Base-by-base conservation (phyloP, 2,329 filamentous ascomycete genomes). In the Fusarium tjaetaba region DNA sequence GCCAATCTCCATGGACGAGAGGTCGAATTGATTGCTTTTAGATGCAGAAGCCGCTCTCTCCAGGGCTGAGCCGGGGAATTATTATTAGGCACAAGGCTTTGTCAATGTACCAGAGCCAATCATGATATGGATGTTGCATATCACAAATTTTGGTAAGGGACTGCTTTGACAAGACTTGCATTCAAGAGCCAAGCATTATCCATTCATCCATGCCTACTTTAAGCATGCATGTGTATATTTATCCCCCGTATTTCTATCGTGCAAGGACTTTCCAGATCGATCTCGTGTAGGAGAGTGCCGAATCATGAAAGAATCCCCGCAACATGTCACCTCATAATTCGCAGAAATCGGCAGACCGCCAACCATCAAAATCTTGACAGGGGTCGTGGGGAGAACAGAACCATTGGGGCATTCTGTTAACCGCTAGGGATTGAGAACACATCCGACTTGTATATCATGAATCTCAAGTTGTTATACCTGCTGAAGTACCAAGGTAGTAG, bases 241-340 rank as follows among this genome's bases (percentile, higher is more conserved):
- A 30, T 46, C 13, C 63, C 46, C 64, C 26, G 32, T 43, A 43
- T 42, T 68, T 32, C 26, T 46, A 61, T 53, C 30, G 46, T 48
- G 34, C 49, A 46, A 68, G 41, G 24, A n/a, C 13, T 58, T 65
- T 66, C 42, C 34, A 67, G 61, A 67, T 68, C 43, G 58, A 56
- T 68, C 48, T 60, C 39, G 41, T 48, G 34, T 36, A 52, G 60
- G 61, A 57, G 49, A 72, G 56, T 70, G 65, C 70, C 56, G 65
- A 45, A 61, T 62, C 56, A 67, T 65, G 62, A 53, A 68, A 60
- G 42, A 71, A 61, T 64, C 75, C 74, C 74, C 62, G 60, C 73
- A 71, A 62, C 57, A 76, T 65, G 75, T 78, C 76, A 69, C 76
- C 69, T 78, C 73, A 78, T 78, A 73, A 70, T 67, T 70, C 61